Percentiles rank a stretch among this genome's conserved stretches.
Evolutionary conservation across 1,284 basidiomycete species (phyloP).

Genomic region (Trichosporon sp.): DNA sequence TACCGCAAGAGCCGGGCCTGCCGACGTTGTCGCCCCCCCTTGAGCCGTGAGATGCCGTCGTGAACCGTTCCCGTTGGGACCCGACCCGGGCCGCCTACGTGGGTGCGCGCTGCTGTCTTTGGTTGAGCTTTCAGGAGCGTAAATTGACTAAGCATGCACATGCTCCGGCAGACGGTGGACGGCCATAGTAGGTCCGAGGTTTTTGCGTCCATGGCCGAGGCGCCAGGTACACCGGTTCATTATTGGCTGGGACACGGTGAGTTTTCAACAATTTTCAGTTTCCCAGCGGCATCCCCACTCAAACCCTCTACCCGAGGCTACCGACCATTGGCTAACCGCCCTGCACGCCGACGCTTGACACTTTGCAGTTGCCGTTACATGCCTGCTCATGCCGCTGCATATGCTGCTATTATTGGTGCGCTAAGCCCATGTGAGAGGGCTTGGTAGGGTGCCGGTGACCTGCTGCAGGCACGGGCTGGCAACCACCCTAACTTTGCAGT

Average conservation of each 20-base stretch:
- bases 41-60: background rate
- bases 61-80: background rate
- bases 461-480: background rate
- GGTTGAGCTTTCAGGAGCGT: background rate
- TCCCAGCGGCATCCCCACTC: background rate
- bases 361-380: background rate
- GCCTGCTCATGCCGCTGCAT: background rate
- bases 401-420: background rate
- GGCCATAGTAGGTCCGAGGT: background rate
- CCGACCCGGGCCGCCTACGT: background rate
- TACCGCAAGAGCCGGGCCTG: background rate
- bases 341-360: background rate
- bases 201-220: background rate
- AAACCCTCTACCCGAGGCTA: background rate
- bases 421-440: background rate
- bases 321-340: background rate
- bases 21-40: background rate
- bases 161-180: background rate
- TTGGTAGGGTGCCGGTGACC: background rate
- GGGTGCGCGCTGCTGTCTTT: background rate
- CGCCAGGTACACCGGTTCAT: background rate
- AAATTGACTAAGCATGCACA: background rate
- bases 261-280: background rate
- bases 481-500: background rate
- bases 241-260: too few relatives aligned